A percentile compares a stretch with the other conserved stretches of the same genome.
phyloP scores from a whole-genome alignment of 2,329 filamentous ascomycete species.

The Westerdykella ornata region DNA sequence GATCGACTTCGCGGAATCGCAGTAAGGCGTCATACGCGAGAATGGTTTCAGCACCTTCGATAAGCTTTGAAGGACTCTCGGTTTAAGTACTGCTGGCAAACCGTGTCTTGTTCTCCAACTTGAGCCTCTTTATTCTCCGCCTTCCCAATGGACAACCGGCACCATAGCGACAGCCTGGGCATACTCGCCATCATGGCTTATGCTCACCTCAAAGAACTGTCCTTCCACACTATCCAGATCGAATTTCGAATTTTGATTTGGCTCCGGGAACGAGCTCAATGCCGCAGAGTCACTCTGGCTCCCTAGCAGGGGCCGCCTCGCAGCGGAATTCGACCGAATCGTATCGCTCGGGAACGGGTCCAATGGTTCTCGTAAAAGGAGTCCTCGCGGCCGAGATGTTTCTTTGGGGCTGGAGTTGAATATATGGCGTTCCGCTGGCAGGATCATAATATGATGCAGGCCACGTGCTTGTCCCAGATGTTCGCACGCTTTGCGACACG shows the following conservation, averaged over 20 bases:
- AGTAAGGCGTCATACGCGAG: no score
- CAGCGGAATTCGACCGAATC: neutral
- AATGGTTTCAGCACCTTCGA: no score
- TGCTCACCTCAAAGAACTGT: slow-evolving; percentile 63
- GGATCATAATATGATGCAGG: slow-evolving; percentile 38
- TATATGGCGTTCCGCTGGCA: slow-evolving; percentile 12
- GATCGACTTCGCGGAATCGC: no score
- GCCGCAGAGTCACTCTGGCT: no score
- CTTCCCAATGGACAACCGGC: slow-evolving; percentile 7
- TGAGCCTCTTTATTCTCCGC: no score
- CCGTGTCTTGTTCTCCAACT: no score
- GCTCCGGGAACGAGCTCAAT: no score
- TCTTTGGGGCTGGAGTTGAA: slow-evolving; percentile 4
- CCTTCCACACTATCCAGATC: slow-evolving; percentile 20
- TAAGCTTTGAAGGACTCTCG: no score
- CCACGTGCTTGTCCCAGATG: slow-evolving; percentile 20
- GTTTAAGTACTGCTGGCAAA: no score
- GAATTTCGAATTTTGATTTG: slow-evolving; percentile 1
- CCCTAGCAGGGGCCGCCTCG: no score
- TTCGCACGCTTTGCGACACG: slow-evolving; percentile 42
- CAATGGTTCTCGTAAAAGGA: slow-evolving; percentile 20
- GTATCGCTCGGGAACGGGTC: neutral
- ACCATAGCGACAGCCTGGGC: slow-evolving; percentile 64
- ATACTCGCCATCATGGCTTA: slow-evolving; percentile 82
- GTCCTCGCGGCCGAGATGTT: slow-evolving; percentile 19